Evolutionary conservation across 345 rosid species (phyloP).

Genomic region (Nasturtium officinale): DNA sequence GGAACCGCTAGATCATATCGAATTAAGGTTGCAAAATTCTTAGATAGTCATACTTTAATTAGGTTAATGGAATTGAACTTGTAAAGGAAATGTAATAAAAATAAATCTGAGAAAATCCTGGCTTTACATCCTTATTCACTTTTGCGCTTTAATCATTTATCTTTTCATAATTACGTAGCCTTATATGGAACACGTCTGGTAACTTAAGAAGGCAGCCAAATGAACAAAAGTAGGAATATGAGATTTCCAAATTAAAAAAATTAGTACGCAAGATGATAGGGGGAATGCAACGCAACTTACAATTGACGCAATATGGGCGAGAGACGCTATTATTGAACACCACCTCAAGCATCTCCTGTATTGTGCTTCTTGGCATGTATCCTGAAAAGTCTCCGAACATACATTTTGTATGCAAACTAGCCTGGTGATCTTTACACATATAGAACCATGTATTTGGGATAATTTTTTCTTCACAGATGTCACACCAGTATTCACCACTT

Average conservation of each 20-base stretch:
- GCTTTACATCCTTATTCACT: too few species aligned
- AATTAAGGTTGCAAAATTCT: too few species aligned
- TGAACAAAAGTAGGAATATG: not conserved
- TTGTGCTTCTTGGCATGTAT: not conserved
- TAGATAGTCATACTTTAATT: too few species aligned
- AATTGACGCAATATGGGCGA: not conserved
- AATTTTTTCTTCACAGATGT: conserved; percentile 8
- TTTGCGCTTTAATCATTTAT: too few species aligned
- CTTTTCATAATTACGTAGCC: too few species aligned
- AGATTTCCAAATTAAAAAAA: not conserved
- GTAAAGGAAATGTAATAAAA: too few species aligned
- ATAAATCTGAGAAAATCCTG: too few species aligned
- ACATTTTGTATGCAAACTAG: not conserved
- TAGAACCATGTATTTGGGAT: not conserved
- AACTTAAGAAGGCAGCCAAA: too few species aligned
- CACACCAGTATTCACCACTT: conserved; percentile 2
- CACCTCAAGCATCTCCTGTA: not conserved
- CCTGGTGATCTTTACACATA: not conserved
- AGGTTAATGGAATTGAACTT: too few species aligned
- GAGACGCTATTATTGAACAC: not conserved
- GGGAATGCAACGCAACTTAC: not conserved
- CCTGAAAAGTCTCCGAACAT: not conserved
- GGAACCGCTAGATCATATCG: too few species aligned
- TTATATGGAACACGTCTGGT: too few species aligned
- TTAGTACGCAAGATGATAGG: not conserved